These are phyloP conservation scores for Pseudohyphozyma bogoriensis DNA, from an alignment of 768 basidiomycete genomes.

Conservation along the genomic window DNA sequence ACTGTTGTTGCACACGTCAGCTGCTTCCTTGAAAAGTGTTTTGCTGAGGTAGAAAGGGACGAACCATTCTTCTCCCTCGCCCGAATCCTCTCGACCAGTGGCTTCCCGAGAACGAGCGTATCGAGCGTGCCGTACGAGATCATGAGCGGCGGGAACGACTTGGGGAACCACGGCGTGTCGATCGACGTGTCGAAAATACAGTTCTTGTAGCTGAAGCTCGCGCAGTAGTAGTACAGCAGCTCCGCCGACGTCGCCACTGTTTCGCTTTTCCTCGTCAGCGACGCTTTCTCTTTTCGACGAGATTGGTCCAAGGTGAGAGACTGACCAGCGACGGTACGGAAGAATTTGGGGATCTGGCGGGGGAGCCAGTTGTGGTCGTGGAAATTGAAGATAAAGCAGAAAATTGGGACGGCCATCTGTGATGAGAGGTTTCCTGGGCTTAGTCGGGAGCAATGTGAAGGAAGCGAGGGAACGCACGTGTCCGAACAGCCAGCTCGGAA, in stretches of 20 bases:
- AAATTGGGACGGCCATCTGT: too few species aligned
- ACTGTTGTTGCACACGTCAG: not conserved
- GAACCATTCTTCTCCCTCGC: slow-evolving; percentile 9
- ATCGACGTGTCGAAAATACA: slow-evolving; percentile 21
- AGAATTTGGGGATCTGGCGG: slow-evolving; percentile 25
- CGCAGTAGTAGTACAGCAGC: slow-evolving; percentile 3
- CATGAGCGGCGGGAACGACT: slow-evolving; percentile 20
- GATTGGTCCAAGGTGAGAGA: not conserved
- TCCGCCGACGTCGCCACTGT: not conserved
- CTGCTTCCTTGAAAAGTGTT: not conserved
- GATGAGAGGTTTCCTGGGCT: not conserved
- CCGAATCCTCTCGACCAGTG: slow-evolving; percentile 18
- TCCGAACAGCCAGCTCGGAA: slow-evolving; percentile 22
- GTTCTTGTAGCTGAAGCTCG: not conserved
- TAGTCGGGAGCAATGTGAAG: not conserved
- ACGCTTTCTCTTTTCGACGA: too few species aligned
- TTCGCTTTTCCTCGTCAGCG: too few species aligned
- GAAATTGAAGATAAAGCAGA: not conserved
- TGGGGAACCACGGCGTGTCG: slow-evolving; percentile 20
- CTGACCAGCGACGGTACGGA: slow-evolving; percentile 10
- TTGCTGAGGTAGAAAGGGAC: too few species aligned
- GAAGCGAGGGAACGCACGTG: slow-evolving; percentile 11
- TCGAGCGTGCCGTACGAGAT: slow-evolving; percentile 26
- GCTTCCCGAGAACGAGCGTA: slow-evolving; percentile 22
- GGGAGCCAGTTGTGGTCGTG: slow-evolving; percentile 2